Percentiles rank a stretch among this genome's conserved stretches.
These are phyloP conservation scores for Jacaranda mimosifolia DNA, from an alignment of 257 asterid species.

Conservation along the genomic window DNA sequence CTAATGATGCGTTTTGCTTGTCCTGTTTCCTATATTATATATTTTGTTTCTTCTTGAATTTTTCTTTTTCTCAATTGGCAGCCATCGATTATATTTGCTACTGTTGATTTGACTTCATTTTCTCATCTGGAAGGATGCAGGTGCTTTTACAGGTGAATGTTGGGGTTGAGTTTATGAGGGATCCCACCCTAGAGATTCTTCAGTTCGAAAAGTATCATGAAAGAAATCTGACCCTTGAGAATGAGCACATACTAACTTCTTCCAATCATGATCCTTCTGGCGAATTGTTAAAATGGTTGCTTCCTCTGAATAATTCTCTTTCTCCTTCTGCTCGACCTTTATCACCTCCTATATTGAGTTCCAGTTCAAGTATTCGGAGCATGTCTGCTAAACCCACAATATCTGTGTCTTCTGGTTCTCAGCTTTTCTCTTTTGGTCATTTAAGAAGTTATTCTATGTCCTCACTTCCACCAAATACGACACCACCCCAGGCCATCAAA, in stretches of 20 bases:
- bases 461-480: slow-evolving; percentile 62
- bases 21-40: not conserved
- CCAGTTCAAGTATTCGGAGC: slow-evolving; percentile 57
- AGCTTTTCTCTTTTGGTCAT: slow-evolving; percentile 66
- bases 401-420: slow-evolving; percentile 68
- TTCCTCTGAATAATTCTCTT: slow-evolving; percentile 72
- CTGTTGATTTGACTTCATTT: slow-evolving; percentile 50
- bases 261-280: slow-evolving; percentile 60
- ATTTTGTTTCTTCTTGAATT: not conserved
- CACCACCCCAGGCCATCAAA: slow-evolving; percentile 53
- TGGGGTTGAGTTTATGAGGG: slow-evolving; percentile 55
- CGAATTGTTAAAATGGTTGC: slow-evolving; percentile 70
- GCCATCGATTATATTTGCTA: slow-evolving; percentile 17
- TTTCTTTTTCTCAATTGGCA: not conserved
- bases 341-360: slow-evolving; percentile 60
- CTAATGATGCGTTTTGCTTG: not conserved
- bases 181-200: slow-evolving; percentile 76
- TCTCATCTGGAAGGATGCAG: slow-evolving; percentile 80
- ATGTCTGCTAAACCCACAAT: slow-evolving; percentile 55
- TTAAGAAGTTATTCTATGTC: slow-evolving; percentile 83
- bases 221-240: slow-evolving; percentile 45
- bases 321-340: slow-evolving; percentile 48
- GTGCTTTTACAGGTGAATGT: slow-evolving; percentile 74
- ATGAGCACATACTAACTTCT: slow-evolving; percentile 37
- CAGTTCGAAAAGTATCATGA: slow-evolving; percentile 68